Base-by-base conservation (phyloP, 192 early-diverging fungal species). In the Gryganskiella cystojenkinii region DNA sequence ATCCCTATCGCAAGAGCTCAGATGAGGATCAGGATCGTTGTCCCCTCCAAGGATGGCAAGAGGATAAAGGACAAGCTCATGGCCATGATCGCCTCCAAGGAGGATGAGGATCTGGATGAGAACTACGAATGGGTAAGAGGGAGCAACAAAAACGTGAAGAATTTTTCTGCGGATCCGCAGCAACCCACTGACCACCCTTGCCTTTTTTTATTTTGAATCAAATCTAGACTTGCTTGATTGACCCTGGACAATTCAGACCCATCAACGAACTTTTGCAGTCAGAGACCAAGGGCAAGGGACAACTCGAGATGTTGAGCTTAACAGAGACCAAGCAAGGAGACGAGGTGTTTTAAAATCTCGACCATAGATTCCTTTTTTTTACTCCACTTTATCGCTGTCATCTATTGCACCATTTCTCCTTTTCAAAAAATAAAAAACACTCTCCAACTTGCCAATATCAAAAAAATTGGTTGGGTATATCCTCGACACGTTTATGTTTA, bases 1-100 rank as follows among this genome's bases (percentile, higher is more conserved):
- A 88, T 99, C 66, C 96, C 97, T 4, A 99, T 99, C 76, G 89
- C 92, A 3, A 86, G 97, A 33, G 98, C 97, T 14, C 96, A 95
- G 75, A 98, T 99, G 96, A 81, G 94, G 2, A 66, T 99, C 35
- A 85, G 94, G 64, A 66, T 99, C n/a, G 84, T 84, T 8, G 78
- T 96, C 60, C 85, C 94, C 0, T 85, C 81, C 10, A 98, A 97
- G 81, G 96, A 98, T 14, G 90, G 87, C 3, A 99, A 99, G 85
- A 90, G 91, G 68, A 46, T 97, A 46, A 92, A 90, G 64, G 95
- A 97, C 22, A 90, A 89, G 66, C 51, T 95, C 15, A 54, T 81
- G 31, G 61, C 89, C 22, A 65, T 91, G 54, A 57, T 95, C 33
- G 83, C 86, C 2, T 81, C 82, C 2, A 84, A 93, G n/a, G 91